These are phyloP conservation scores for Stephania cephalantha DNA, from an alignment of 164 flowering plant species.

Conservation along the genomic window DNA sequence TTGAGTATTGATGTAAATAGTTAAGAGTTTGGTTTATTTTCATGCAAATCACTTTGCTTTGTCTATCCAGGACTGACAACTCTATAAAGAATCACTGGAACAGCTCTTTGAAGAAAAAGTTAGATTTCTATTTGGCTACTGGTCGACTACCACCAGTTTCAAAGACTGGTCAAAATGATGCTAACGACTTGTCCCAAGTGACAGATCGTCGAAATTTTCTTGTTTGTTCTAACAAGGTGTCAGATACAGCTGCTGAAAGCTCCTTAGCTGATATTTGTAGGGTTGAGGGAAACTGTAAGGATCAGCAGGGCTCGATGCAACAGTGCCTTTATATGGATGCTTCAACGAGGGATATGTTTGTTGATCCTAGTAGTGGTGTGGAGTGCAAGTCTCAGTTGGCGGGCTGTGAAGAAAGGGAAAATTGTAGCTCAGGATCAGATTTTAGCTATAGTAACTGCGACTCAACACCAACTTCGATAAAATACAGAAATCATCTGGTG, in stretches of 20 bases:
- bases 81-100: slow-evolving; percentile 99
- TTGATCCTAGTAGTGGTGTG: slow-evolving; percentile 34
- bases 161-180: slow-evolving; percentile 38
- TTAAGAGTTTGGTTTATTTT: neutral
- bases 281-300: slow-evolving; percentile 36
- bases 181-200: slow-evolving; percentile 26
- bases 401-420: neutral
- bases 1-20: no score
- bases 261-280: slow-evolving; percentile 38
- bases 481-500: slow-evolving; percentile 14
- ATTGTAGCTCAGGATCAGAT: slow-evolving; percentile 21
- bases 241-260: slow-evolving; percentile 42
- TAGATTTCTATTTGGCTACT: slow-evolving; percentile 67
- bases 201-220: slow-evolving; percentile 21
- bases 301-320: slow-evolving; percentile 26
- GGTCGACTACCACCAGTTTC: slow-evolving; percentile 63
- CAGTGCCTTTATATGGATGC: slow-evolving; percentile 21
- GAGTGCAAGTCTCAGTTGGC: slow-evolving; percentile 22
- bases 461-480: slow-evolving; percentile 20
- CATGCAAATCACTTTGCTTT: slow-evolving; percentile 7
- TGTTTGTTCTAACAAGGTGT: slow-evolving; percentile 29
- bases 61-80: slow-evolving; percentile 78
- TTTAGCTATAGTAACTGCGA: slow-evolving; percentile 25
- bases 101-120: slow-evolving; percentile 86
- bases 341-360: slow-evolving; percentile 23